Evolutionary conservation across 352 stramenopile species (phyloP), one percentile per base, ranked within the genome.

Genomic region (Pythium pyrilobum): DNA sequence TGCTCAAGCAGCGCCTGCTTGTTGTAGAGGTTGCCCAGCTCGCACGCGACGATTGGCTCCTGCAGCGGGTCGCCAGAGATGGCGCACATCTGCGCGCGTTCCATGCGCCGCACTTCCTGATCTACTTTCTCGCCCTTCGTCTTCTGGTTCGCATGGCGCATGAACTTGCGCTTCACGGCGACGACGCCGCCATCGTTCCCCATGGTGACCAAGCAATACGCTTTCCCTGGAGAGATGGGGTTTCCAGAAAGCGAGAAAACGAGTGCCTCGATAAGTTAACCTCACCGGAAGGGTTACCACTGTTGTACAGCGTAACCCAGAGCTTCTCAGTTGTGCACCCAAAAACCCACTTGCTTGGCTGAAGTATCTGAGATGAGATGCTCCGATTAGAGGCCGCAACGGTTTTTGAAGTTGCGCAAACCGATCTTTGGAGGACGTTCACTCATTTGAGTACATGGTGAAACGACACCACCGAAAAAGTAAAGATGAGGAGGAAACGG

Each of bases 101-200:
- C 78, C 34, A 69, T 44, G 15, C 82, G 80, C 21, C 76, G 60
- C 24, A 67, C 54, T 21, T 91, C 69, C 41, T 78, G 61, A 54
- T 95, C 74, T 34, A 65, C 62, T 43, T 90, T 81, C 64, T 95
- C 84, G 18, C 69, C 53, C 36, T 74, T 74, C 21, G 76, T 62
- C 56, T 92, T 91, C 18, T 75, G 62, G 59, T 95, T 88, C 34
- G 72, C 83, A 57, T 93, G 84, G 54, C 87, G 83, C 85, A 97
- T 94, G 71, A 95, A 97, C 77, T 95, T 94, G 77, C 90, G 84
- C 80, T 97, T 93, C 44, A 95, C 88, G n/a, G 90, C 90, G 77
- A 97, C 87, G 44, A 97, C 90, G 56, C 90, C 90, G 49, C 90
- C 90, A 68, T 97, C 90, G 57, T 95, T 96, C 41, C 90, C 90